Evolutionary conservation across 192 early-diverging fungal species (phyloP).

Genomic region (Coemansia sp.): DNA sequence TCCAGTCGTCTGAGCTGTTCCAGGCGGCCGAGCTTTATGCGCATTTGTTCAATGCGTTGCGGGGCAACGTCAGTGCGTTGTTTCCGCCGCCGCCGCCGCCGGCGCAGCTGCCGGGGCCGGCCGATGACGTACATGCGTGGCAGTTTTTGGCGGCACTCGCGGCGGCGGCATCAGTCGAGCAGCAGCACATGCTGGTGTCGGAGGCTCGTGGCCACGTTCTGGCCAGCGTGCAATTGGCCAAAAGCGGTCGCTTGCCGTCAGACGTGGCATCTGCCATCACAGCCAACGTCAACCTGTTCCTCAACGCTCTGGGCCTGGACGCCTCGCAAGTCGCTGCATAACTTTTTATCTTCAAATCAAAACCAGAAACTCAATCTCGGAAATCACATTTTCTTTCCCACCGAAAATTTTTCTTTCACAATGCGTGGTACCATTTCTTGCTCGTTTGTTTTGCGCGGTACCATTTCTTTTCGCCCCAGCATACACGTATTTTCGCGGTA

Average conservation of each 20-base stretch:
- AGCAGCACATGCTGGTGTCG: conserved; percentile 88
- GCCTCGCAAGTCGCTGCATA: conserved; percentile 26
- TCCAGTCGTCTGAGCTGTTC: conserved; percentile 39
- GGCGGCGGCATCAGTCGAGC: conserved; percentile 88
- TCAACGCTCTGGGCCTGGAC: conserved; percentile 93
- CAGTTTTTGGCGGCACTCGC: conserved; percentile 97
- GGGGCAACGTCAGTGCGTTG: conserved; percentile 71
- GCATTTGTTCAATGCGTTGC: conserved; percentile 75
- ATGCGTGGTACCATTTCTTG: conserved; percentile 6
- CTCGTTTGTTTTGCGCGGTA: not conserved
- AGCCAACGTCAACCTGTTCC: conserved; percentile 90
- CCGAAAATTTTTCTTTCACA: not conserved
- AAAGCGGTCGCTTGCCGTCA: conserved; percentile 58
- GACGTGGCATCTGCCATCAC: conserved; percentile 66
- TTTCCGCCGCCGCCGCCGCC: conserved; percentile 59
- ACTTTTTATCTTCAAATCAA: not conserved
- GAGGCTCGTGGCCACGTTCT: conserved; percentile 85
- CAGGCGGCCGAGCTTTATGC: conserved; percentile 77
- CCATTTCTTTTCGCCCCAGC: not conserved
- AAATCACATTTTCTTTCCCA: not conserved
- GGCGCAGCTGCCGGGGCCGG: conserved; percentile 36
- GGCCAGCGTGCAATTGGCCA: conserved; percentile 69
- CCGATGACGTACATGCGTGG: conserved; percentile 91
- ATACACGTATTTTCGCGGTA: not conserved
- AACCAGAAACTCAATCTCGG: not conserved